Evolutionary conservation across 1,284 basidiomycete genomes (phyloP), one percentile per base, ranked within the genome.

Genomic region (Trichosporon ovoides): DNA sequence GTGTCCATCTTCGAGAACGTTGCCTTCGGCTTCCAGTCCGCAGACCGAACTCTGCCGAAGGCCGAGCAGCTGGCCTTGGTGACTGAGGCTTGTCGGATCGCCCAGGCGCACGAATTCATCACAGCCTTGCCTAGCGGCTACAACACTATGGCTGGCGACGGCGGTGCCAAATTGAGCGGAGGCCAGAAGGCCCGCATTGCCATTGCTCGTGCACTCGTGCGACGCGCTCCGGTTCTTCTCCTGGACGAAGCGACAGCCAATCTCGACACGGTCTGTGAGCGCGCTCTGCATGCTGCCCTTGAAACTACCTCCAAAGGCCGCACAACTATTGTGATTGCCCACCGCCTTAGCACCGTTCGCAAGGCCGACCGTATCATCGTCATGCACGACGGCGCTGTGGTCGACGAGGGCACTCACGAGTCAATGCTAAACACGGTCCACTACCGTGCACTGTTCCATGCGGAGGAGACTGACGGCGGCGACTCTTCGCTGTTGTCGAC

Each of bases 1-100:
- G 93, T 92, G 3, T 94, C 90, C 0, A 89, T 97, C 22, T 89
- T 89, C 9, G 87, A 89, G 3, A 97, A 97, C 70, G 96, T 98
- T 62, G 89, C 90, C 0, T 98, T 91, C 72, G 94, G 95, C 3
- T 82, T 86, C 36, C 80, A 83, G 3, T 74, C 81, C 14, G 89
- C 85, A 0, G 89, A 89, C 0, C 82, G 87, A 28, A 85, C 86
- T 61, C 38, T 40, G 83, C 95, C 59, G 89, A 98, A 35, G 89
- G 94, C 74, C 80, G 85, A 22, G 94, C 92, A 0, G 94, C 94
- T 0, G 80, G 86, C 13, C 83, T 88, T 63, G 94, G 95, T 3
- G 95, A 98, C 69, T 97, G 95, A 40, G 38, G 38, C 38, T 3
- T 40, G 38, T 22, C 38, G 38, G 19, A 14, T 40, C 12, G 38